Conservation (phyloP, 768 basidiomycete species). For the Lentinula raphanica region DNA sequence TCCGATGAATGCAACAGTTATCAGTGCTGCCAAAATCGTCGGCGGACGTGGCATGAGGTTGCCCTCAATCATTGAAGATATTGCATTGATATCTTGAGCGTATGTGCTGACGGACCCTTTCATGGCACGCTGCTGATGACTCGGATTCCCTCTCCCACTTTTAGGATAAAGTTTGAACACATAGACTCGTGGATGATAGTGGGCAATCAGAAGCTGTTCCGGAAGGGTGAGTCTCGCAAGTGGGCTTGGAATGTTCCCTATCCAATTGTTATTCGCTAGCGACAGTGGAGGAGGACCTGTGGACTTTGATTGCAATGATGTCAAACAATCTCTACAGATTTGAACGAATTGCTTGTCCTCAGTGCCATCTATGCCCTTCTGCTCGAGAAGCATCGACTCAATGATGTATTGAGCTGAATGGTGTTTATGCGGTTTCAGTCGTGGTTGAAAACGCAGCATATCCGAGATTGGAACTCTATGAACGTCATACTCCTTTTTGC, state of each 20-base stretch:
- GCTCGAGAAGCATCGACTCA: too few relatives aligned
- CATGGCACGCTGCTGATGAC: constrained; percentile 22
- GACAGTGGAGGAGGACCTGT: constrained; percentile 6
- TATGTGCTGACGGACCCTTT: constrained; percentile 30
- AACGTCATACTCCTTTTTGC: too few relatives aligned
- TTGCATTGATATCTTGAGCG: constrained; percentile 18
- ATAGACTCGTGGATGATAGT: constrained; percentile 24
- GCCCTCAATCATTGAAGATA: constrained; percentile 28
- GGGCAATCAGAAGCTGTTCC: background rate
- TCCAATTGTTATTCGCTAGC: constrained; percentile 9
- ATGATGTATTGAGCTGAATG: too few relatives aligned
- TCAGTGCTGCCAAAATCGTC: constrained; percentile 21
- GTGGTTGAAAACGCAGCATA: too few relatives aligned
- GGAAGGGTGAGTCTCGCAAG: background rate
- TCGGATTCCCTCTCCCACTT: background rate
- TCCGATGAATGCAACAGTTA: constrained; percentile 33
- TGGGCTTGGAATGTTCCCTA: constrained; percentile 5
- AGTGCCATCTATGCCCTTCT: too few relatives aligned
- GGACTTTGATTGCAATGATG: too few relatives aligned
- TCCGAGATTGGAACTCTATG: too few relatives aligned
- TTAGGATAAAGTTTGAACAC: constrained; percentile 32
- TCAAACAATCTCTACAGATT: too few relatives aligned
- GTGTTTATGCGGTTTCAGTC: too few relatives aligned
- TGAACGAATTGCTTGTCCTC: too few relatives aligned
- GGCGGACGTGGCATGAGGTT: constrained; percentile 26